Evolutionary conservation across 1,139 yeast species (phyloP).

Genomic region (Saccharomycopsis hybrid): DNA sequence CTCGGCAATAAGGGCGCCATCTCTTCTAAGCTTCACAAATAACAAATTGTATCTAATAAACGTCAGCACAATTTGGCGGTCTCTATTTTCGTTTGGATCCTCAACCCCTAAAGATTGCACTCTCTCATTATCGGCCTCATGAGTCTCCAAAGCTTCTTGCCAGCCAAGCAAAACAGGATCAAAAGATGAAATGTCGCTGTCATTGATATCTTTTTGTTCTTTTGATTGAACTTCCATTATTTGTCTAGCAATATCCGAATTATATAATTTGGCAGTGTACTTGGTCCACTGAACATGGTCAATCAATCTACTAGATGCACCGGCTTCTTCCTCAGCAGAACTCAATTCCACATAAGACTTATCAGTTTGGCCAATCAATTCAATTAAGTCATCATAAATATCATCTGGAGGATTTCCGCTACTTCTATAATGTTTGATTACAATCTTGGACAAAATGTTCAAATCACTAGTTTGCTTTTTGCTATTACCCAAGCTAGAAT

Average conservation of each 20-base stretch:
- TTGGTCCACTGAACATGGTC: constrained; percentile 60
- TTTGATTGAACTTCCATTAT: constrained; percentile 30
- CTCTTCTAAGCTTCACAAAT: constrained; percentile 67
- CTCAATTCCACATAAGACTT: constrained; percentile 27
- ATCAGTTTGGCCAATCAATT: constrained; percentile 37
- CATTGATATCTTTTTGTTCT: constrained; percentile 23
- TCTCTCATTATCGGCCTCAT: constrained; percentile 43
- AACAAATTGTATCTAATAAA: constrained; percentile 65
- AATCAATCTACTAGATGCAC: constrained; percentile 27
- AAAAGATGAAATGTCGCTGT: constrained; percentile 33
- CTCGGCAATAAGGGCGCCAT: constrained; percentile 40
- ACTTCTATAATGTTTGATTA: constrained; percentile 21
- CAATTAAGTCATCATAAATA: constrained; percentile 32
- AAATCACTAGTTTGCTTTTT: constrained; percentile 32
- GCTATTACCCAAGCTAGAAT: constrained; percentile 26
- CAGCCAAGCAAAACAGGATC: constrained; percentile 45
- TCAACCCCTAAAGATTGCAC: constrained; percentile 34
- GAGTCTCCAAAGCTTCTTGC: constrained; percentile 51
- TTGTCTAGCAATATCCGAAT: constrained; percentile 67
- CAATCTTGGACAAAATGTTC: constrained; percentile 40
- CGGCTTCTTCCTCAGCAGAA: constrained; percentile 26
- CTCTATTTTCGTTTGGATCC: constrained; percentile 46
- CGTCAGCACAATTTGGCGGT: constrained; percentile 68
- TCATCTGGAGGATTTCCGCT: constrained; percentile 17
- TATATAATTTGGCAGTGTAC: constrained; percentile 61